A percentile compares a stretch with the other conserved stretches of the same genome.
Evolutionary conservation across 1,284 basidiomycete species (phyloP).

Genomic region (Phylloporus gajari): DNA sequence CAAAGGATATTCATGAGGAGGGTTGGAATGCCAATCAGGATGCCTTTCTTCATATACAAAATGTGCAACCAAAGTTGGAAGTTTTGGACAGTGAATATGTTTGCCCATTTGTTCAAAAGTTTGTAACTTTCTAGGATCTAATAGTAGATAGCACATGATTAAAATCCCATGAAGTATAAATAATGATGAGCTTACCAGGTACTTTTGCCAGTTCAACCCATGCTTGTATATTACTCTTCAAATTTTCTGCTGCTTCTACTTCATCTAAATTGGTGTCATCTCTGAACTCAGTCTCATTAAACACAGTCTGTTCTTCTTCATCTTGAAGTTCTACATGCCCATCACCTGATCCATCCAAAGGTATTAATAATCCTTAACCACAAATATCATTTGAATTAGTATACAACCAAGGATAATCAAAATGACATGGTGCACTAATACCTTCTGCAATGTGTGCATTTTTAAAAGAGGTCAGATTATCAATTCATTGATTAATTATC

Average conservation of each 20-base stretch:
- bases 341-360: too few relatives aligned
- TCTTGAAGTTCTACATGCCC: too few relatives aligned
- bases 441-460: not conserved
- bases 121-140: not conserved
- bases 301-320: too few relatives aligned
- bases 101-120: not conserved
- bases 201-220: not conserved
- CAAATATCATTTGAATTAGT: too few relatives aligned
- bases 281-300: not conserved
- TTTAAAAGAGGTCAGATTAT: not conserved
- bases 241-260: not conserved
- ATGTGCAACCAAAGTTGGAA: not conserved
- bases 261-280: not conserved
- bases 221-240: not conserved
- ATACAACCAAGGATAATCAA: too few relatives aligned
- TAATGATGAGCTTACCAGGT: not conserved
- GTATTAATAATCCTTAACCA: not conserved
- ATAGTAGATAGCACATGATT: not conserved
- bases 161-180: not conserved
- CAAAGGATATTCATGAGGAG: not conserved
- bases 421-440: not conserved
- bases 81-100: not conserved
- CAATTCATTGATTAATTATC: not conserved
- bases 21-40: not conserved
- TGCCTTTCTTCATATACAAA: not conserved